Conservation (phyloP, 306 rosid genomes). For the Canavalia ensiformis region DNA sequence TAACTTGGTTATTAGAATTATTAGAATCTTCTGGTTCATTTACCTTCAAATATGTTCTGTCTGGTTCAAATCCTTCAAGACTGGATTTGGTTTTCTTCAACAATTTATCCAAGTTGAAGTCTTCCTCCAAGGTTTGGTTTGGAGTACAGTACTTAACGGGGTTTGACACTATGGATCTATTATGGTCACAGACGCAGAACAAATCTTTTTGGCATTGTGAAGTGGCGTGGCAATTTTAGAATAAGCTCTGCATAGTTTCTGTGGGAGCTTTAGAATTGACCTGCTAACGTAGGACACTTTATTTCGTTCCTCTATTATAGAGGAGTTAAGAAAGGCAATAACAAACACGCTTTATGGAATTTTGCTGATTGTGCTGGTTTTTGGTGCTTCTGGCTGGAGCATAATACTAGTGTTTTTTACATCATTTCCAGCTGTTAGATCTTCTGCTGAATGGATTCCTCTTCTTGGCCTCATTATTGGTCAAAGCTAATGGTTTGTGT, state of each 20-base stretch:
- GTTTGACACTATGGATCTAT: neutral
- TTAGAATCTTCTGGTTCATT: neutral
- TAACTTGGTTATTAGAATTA: neutral
- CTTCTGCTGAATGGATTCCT: neutral
- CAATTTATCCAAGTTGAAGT: neutral
- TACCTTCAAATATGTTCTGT: neutral
- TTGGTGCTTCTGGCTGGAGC: conserved; percentile 8
- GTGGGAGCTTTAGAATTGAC: conserved; percentile 15
- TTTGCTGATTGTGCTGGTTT: neutral
- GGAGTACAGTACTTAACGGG: neutral
- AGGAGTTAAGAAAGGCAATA: neutral
- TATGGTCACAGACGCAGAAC: neutral
- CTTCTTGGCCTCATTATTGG: neutral
- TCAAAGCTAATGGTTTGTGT: neutral
- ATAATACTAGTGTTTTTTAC: neutral
- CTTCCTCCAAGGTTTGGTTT: neutral
- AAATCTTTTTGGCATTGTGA: neutral
- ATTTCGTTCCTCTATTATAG: neutral
- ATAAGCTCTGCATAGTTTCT: conserved; percentile 17
- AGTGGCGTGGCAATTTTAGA: conserved; percentile 11
- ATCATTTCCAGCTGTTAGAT: neutral
- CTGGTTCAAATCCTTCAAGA: conserved; percentile 13
- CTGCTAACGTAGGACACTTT: conserved; percentile 20
- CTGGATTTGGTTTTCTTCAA: conserved; percentile 27
- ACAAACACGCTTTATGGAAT: neutral